phyloP scores from a whole-genome alignment of 768 basidiomycete genomes.

The Mycena rebaudengoi region DNA sequence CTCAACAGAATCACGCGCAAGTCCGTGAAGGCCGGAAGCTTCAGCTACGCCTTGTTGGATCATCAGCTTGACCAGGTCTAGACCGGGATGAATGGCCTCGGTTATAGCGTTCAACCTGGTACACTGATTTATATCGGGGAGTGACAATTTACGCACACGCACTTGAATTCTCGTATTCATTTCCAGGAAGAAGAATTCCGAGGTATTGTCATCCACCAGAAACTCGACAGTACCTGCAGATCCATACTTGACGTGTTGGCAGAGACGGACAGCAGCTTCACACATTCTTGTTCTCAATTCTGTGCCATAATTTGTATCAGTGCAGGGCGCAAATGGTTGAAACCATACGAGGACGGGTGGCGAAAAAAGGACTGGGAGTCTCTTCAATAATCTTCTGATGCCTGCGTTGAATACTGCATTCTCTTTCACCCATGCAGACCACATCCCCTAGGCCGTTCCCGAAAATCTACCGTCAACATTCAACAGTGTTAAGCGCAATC shows the following conservation, averaged over 20 bases:
- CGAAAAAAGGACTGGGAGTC: slow-evolving; percentile 67
- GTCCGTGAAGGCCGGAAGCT: slow-evolving; percentile 25
- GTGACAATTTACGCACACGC: neutral
- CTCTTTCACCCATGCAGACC: slow-evolving; percentile 73
- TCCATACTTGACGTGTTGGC: slow-evolving; percentile 57
- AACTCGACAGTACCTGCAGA: slow-evolving; percentile 78
- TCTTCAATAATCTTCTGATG: slow-evolving; percentile 83
- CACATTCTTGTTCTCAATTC: slow-evolving; percentile 58
- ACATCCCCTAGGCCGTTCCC: slow-evolving; percentile 69
- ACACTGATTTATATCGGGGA: slow-evolving; percentile 12
- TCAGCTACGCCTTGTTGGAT: slow-evolving; percentile 62
- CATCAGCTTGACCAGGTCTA: slow-evolving; percentile 75
- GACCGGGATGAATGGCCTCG: slow-evolving; percentile 58
- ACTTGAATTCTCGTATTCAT: slow-evolving; percentile 76
- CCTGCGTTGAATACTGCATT: slow-evolving; percentile 73
- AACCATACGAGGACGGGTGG: slow-evolving; percentile 50
- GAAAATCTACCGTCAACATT: slow-evolving; percentile 55
- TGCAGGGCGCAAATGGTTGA: neutral
- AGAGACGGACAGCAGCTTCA: slow-evolving; percentile 60
- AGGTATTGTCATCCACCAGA: slow-evolving; percentile 61
- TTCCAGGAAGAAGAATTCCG: slow-evolving; percentile 72
- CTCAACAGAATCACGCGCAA: slow-evolving; percentile 18
- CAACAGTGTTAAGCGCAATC: neutral
- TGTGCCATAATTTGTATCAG: slow-evolving; percentile 23
- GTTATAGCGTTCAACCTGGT: slow-evolving; percentile 73